Conservation (phyloP, 225 moss, liverwort and hornwort genomes). For the Antitrichia curtipendula region DNA sequence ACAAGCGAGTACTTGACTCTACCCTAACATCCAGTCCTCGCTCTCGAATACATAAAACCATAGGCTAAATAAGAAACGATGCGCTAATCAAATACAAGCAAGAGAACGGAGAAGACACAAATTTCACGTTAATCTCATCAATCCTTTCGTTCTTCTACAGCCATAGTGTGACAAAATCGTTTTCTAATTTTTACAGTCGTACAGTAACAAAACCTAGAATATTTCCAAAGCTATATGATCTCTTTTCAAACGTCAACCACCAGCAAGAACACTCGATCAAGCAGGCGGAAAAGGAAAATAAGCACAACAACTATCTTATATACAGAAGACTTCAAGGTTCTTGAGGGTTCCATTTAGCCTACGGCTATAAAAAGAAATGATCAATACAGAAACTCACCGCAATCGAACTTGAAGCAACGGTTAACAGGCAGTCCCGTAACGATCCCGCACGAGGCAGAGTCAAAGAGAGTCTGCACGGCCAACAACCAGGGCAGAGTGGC, state of each 20-base stretch:
- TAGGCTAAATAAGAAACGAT: neutral
- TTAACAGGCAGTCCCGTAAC: neutral
- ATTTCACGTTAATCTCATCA: neutral
- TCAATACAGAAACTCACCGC: neutral
- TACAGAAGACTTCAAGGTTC: neutral
- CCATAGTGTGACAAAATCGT: neutral
- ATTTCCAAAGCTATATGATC: neutral
- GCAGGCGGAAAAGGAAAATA: neutral
- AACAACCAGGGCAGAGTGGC: neutral
- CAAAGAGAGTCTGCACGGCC: neutral
- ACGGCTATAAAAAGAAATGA: neutral
- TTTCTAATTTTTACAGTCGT: neutral
- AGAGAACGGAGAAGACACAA: neutral
- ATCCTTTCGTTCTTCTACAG: neutral
- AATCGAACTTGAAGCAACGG: neutral
- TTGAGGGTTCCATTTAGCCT: neutral
- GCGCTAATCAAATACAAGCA: neutral
- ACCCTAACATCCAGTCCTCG: neutral
- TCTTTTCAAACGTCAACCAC: neutral
- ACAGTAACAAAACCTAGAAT: neutral
- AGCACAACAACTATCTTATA: neutral
- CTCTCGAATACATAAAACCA: neutral
- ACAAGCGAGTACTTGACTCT: neutral
- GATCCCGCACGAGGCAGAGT: neutral
- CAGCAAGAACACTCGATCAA: neutral